Base-by-base conservation (phyloP, 768 basidiomycete genomes). In the Rhizopogon vinicolor region DNA sequence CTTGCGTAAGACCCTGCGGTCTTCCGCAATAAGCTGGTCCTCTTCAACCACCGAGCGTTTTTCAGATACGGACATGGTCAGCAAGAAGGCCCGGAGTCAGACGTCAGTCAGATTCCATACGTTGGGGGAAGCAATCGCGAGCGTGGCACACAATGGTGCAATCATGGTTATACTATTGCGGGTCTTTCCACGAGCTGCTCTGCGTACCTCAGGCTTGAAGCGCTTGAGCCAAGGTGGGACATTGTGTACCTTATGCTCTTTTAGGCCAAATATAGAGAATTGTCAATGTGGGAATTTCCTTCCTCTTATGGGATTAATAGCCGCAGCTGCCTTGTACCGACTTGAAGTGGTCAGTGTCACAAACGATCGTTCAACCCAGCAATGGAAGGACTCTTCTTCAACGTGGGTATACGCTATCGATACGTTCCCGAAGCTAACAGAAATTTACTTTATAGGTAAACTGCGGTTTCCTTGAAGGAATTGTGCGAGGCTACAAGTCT, bases 371-470 rank as follows among this genome's bases (percentile, higher is more conserved):
- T 22, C 40, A 41, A 41, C 49, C 33, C 35, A 55, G 41, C 44
- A 61, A 93, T 93, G 92, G 91, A 94, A 76, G 91, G 88, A 54
- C 75, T 94, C 55, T 82, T 93, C 69, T 94, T 91, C 78, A 94
- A 94, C 74, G 92, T 93, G 74, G 60, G 78, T 56, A 53, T 41
- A 5, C 28, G 6, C 16, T 44, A 54, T 18, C 33, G 19, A 45
- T 43, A 16, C 3, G 10, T 55, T 49, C 22, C 44, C 58, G 18
- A 5, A 39, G 1, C 52, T 54, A 40, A 46, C 22, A 59, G 46
- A 46, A 61, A 61, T 58, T 64, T 65, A 62, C 73, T 61, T 70
- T 66, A 40, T 56, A 93, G 91, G 86, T 84, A 55, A 77, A 86
- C 53, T 72, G 66, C 57, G 91, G 91, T 18, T 93, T 87, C 63